Base-by-base conservation (phyloP, 768 basidiomycete species). In the Boletellus ananas region DNA sequence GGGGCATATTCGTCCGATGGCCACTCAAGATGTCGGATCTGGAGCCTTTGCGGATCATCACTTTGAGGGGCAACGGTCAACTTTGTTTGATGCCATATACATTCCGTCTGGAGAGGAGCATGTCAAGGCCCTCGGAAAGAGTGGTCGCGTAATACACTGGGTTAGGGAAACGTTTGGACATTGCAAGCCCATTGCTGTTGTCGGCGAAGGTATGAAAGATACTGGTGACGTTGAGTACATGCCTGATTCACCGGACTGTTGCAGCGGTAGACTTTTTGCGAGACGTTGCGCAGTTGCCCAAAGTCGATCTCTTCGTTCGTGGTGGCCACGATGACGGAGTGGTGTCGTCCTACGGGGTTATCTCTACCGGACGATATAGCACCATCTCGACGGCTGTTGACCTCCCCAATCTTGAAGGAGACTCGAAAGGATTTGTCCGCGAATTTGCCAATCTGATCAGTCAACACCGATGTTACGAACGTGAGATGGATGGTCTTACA, bases 141-240 rank as follows among this genome's bases (percentile, higher is more conserved):
- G 77, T 43, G 93, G 91, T 5, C 79, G 91, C 17, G 76, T 76
- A 8, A 70, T 90, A n/a, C 89, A 94, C 63, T 91, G 85, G 76
- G 78, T 87, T 3, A 79, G 87, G 39, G 91, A 94, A 68, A 84
- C 89, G 3, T 94, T 88, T 68, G 86, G 86, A 18, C 92, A 94
- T 67, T 85, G 82, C 69, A 94, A 94, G 71, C 65, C 85, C 16
- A 88, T 95, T 50, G 87, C 81, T 3, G 90, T 83, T 1, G 73
- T 85, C 40, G 92, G 90, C 10, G 77, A 81, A 63, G 84, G 84
- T 50, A 18, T 13, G 55, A 16, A 34, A 4, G 7, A 35, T 25
- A 6, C 21, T 34, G 7, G 18, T 20, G 1, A 16, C 31, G 18
- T 34, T 12, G 41, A 41, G 4, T 10, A 34, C n/a, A 16, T 29